Evolutionary conservation across 1,284 basidiomycete genomes (phyloP).

Genomic region (Takashimella koratensis): DNA sequence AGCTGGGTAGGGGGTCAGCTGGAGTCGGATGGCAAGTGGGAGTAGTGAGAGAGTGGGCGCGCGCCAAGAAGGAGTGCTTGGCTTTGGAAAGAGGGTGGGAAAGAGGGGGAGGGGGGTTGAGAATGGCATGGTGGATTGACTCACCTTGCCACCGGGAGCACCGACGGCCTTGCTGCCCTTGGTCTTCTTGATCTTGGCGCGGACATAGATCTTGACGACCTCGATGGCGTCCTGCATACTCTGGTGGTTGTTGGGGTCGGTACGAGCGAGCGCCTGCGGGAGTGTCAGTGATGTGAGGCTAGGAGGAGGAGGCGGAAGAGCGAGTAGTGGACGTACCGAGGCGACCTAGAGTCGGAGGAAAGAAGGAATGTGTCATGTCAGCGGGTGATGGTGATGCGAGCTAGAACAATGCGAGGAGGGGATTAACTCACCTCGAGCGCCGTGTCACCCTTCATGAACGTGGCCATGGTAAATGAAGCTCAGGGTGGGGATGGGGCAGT

Average conservation of each 20-base stretch:
- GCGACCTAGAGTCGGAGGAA: neutral
- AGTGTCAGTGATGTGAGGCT: neutral
- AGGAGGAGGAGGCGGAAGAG: neutral
- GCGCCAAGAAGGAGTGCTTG: no score
- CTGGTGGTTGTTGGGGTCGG: conserved; percentile 16
- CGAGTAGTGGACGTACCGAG: neutral
- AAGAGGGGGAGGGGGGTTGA: neutral
- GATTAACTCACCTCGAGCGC: conserved; percentile 11
- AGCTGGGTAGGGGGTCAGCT: conserved; percentile 11
- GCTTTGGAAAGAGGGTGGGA: neutral
- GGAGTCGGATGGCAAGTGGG: neutral
- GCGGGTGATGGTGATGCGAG: neutral
- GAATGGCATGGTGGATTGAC: neutral
- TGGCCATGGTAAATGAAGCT: conserved; percentile 1
- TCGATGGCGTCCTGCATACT: conserved; percentile 15
- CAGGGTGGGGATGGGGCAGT: no score
- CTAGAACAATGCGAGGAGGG: no score
- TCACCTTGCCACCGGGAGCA: conserved; percentile 26
- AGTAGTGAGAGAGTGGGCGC: neutral
- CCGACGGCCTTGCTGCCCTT: conserved; percentile 16
- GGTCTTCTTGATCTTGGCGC: conserved; percentile 26
- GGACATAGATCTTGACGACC: conserved; percentile 25
- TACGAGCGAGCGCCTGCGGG: conserved; percentile 15
- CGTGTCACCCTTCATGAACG: conserved; percentile 16
- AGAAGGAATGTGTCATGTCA: neutral